A percentile compares a stretch with the other conserved stretches of the same genome.
phyloP scores from a whole-genome alignment of 2,329 filamentous ascomycete genomes.

The Pyrenochaeta sp. region DNA sequence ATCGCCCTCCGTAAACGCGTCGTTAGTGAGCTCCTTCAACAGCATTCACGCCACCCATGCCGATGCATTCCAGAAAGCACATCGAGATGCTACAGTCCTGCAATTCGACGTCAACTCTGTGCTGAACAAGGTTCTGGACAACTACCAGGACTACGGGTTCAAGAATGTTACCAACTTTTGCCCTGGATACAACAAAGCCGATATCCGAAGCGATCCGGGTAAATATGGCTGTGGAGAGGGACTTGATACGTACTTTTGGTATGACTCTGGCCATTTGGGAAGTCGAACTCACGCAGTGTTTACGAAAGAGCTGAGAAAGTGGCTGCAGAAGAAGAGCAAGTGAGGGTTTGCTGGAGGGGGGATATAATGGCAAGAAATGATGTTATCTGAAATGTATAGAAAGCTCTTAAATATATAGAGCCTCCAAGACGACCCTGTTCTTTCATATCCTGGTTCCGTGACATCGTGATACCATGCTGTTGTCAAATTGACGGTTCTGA shows the following conservation, averaged over 20 bases:
- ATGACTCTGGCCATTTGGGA: constrained; percentile 58
- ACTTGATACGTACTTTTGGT: constrained; percentile 59
- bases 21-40: constrained; percentile 59
- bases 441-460: no score
- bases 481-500: no score
- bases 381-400: neutral
- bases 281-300: constrained; percentile 53
- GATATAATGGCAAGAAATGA: neutral
- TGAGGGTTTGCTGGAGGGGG: neutral
- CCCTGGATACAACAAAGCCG: constrained; percentile 55
- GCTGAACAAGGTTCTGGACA: constrained; percentile 54
- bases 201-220: constrained; percentile 53
- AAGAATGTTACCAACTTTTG: constrained; percentile 59
- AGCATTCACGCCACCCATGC: constrained; percentile 47
- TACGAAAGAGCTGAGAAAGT: constrained; percentile 33
- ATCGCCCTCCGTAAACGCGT: constrained; percentile 55
- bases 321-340: constrained; percentile 15
- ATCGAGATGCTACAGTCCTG: constrained; percentile 49
- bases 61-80: constrained; percentile 39
- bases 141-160: constrained; percentile 53
- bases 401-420: no score
- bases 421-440: no score
- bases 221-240: constrained; percentile 56
- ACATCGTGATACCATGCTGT: no score
- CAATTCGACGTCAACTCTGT: constrained; percentile 57